phyloP scores from a whole-genome alignment of 495 filamentous ascomycete genomes.

The Lasiosphaeris hirsuta region DNA sequence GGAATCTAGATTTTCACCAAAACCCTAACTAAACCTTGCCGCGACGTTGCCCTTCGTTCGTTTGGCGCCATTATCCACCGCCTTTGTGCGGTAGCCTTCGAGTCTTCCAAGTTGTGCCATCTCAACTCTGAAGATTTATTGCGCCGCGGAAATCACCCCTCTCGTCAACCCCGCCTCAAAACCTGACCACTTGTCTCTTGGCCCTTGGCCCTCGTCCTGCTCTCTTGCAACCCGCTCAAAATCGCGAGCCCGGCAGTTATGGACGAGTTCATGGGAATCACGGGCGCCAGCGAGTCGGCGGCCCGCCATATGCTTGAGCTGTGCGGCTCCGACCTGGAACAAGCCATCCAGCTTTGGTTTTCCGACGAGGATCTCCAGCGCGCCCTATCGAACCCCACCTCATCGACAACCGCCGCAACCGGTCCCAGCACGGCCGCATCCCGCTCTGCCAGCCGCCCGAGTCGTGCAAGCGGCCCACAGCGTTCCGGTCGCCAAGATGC shows the following conservation, averaged over 20 bases:
- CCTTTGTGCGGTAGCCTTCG: not conserved
- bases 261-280: constrained; percentile 65
- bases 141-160: not conserved
- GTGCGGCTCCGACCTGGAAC: constrained; percentile 74
- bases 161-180: not conserved
- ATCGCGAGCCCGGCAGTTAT: constrained; percentile 65
- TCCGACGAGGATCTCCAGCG: constrained; percentile 68
- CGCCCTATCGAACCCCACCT: constrained; percentile 39
- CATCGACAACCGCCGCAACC: constrained; percentile 24
- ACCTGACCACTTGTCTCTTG: no score
- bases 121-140: not conserved
- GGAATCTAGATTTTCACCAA: no score
- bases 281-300: constrained; percentile 54
- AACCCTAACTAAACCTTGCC: no score
- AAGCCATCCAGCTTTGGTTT: constrained; percentile 87
- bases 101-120: not conserved
- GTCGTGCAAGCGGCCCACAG: constrained; percentile 19
- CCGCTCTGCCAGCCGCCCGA: constrained; percentile 1
- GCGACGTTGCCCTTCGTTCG: not conserved
- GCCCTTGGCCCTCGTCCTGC: no score
- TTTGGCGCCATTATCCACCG: not conserved
- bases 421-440: constrained; percentile 23
- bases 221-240: constrained; percentile 21
- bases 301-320: constrained; percentile 78
- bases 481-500: constrained; percentile 47